Evolutionary conservation across 108 stramenopile genomes (phyloP), one percentile per base, ranked within the genome.

Genomic region (Skeletonema marinoi): DNA sequence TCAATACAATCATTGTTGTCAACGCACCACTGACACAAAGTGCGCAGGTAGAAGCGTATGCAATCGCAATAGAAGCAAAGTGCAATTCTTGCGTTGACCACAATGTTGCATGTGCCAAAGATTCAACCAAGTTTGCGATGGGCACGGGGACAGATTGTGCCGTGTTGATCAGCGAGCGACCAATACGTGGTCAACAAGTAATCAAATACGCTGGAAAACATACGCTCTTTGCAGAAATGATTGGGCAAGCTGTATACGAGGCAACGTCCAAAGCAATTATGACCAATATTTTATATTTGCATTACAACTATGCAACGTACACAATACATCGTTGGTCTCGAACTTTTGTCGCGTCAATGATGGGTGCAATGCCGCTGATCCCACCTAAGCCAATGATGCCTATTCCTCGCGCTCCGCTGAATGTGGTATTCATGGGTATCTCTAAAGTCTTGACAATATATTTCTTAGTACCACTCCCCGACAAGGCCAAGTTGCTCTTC

Each of bases 201-300:
- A 58, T 78, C 33, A 54, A 66, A 71, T 41, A 84, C 65, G 79
- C 86, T n/a, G 83, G 83, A 30, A 86, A 86, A 59, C 86, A 86
- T 68, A 76, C 65, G 0, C 65, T 86, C 21, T 67, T 86, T 12
- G 86, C 66, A 14, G 86, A 86, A 48, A 50, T 86, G 65, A 58
- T 86, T 46, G 86, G 86, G 4, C 86, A 86, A 54, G 80, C 86
- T 5, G 86, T 86, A 50, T 78, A 80, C 21, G 90, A 89, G 44
- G 87, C 88, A 25, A 93, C 82, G 11, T 70, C 61, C 6, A 80
- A 81, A 14, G 89, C 90, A 39, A 86, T 87, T 60, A 78, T 84
- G 61, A 82, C 32, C 33, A 93, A 80, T 60, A 73, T 82, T 36
- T 71, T 77, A 13, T 17, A 82, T 33, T 16, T 56, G 51, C 71